These are phyloP conservation scores for Lepidium campestre DNA, from an alignment of 441 rosid species.

Conservation along the genomic window DNA sequence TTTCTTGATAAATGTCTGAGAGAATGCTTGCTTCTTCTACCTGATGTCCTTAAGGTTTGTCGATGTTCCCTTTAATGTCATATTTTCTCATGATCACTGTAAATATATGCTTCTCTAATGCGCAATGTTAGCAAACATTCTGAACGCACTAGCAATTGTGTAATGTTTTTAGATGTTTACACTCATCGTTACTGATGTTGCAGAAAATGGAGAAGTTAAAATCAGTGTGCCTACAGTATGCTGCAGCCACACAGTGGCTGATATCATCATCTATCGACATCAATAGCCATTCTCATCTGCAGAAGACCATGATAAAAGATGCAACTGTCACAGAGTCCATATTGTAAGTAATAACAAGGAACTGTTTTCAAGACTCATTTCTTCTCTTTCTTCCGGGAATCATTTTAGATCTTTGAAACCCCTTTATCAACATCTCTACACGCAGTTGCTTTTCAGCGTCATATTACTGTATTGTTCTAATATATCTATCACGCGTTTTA, in stretches of 20 bases:
- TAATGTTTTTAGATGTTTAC: not conserved
- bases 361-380: not conserved
- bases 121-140: not conserved
- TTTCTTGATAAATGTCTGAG: conserved; percentile 90
- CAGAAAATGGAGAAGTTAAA: conserved; percentile 93
- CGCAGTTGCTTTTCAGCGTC: not conserved
- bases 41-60: conserved; percentile 82
- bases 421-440: not conserved
- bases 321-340: conserved; percentile 64
- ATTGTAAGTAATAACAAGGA: conserved; percentile 56
- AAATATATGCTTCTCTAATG: not conserved
- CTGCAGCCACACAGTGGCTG: conserved; percentile 93
- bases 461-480: not conserved
- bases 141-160: not conserved
- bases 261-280: conserved; percentile 77
- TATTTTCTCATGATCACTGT: not conserved
- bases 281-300: conserved; percentile 38
- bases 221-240: conserved; percentile 79
- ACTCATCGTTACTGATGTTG: conserved; percentile 8
- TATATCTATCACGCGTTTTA: not conserved
- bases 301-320: conserved; percentile 42
- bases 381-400: not conserved
- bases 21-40: conserved; percentile 96
- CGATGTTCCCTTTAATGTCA: not conserved
- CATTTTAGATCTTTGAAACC: not conserved